Base-by-base conservation (phyloP, 2,329 filamentous ascomycete species). In the Podosphaera xanthii region DNA sequence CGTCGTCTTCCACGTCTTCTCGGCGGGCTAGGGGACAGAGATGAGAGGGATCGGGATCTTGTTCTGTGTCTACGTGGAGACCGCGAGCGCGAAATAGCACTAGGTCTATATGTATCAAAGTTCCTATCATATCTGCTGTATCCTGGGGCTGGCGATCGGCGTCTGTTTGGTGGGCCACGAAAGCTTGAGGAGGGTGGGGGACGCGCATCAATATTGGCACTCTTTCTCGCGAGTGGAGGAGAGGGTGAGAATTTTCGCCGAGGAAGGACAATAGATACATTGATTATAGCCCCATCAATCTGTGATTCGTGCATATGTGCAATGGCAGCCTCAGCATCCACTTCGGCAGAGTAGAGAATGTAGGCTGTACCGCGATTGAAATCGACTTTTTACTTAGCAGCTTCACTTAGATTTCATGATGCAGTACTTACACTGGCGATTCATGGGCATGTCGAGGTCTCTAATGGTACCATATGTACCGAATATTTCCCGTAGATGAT, bases 261-360 rank as follows among this genome's bases (percentile, higher is more conserved):
- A 4, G 69, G 67, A 42, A 70, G 64, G 36, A 70, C 69, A 42
- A 69, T 69, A 35, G 69, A 70, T 14, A 70, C 69, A 58, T 67
- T 70, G 59, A 70, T 69, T 4, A 67, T 58, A 3, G 67, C 64
- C 36, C 69, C 69, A 58, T 70, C 69, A 42, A 70, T 66, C 68
- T 94, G 87, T n/a, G 87, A 88, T 73, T 98, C 92, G 71, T 98
- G 92, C 92, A 98, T 97, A 69, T 94, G 87, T 22, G 90, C 82
- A 65, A 96, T 94, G 35, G 92, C 92, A 12, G 82, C 77, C 71
- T 96, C 88, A 33, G 92, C 91, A 63, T 91, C 85, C 57, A 79
- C 76, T 63, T 89, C 80, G 64, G 84, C 77, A 59, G 81, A 75
- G 71, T 85, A 98, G 49, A 95, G 77, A 63, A 97, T 89, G 70